Percentiles rank a stretch among this genome's conserved stretches.
These are phyloP conservation scores for Fomitopsis schrenkii DNA, from an alignment of 1,284 basidiomycete species.

Conservation along the genomic window DNA sequence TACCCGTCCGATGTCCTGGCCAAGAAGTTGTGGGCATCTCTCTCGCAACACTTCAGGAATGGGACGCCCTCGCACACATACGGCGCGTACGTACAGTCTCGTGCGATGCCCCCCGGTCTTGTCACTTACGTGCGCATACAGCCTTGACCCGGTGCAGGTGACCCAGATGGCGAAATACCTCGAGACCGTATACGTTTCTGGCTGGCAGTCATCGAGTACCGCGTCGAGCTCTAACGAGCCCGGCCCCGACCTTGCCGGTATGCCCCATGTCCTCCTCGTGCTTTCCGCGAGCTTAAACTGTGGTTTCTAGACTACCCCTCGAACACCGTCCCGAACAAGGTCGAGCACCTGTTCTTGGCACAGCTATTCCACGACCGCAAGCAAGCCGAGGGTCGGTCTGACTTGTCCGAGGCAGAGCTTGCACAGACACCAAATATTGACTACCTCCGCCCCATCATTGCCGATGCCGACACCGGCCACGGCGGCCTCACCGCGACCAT, in stretches of 20 bases:
- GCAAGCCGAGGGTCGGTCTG: constrained; percentile 74
- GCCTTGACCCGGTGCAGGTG: constrained; percentile 94
- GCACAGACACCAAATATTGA: constrained; percentile 58
- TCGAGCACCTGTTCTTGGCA: constrained; percentile 84
- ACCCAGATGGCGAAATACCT: constrained; percentile 99
- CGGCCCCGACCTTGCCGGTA: constrained; percentile 95
- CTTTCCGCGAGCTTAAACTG: neutral
- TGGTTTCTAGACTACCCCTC: constrained; percentile 75
- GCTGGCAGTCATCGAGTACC: constrained; percentile 95
- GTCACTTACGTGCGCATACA: constrained; percentile 27
- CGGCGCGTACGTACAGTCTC: constrained; percentile 77
- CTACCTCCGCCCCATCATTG: constrained; percentile 66
- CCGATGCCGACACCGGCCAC: constrained; percentile 67
- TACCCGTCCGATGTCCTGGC: constrained; percentile 87
- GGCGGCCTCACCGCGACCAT: constrained; percentile 61
- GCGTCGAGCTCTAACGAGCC: constrained; percentile 92
- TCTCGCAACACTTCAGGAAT: constrained; percentile 64
- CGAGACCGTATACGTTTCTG: constrained; percentile 97
- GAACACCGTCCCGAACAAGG: constrained; percentile 92
- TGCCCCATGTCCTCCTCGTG: constrained; percentile 12
- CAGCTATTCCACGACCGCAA: constrained; percentile 89
- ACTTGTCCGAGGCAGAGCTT: constrained; percentile 72
- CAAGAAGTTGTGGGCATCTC: constrained; percentile 82
- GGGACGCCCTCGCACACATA: constrained; percentile 90
- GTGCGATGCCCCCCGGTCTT: neutral